Evolutionary conservation across 345 rosid species (phyloP).

Genomic region (Eucalyptus decipiens): DNA sequence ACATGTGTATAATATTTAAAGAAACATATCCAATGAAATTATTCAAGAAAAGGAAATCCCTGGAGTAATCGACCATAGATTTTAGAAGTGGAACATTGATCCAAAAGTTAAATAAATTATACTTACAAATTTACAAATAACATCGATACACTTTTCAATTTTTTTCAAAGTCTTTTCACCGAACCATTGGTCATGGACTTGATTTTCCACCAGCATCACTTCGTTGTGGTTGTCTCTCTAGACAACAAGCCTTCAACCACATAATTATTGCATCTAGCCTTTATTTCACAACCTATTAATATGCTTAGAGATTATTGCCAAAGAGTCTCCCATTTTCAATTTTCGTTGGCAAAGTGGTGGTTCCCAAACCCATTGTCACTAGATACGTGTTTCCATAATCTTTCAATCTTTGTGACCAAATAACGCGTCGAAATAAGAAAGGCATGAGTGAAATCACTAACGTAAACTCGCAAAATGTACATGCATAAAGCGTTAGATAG

Average conservation of each 20-base stretch:
- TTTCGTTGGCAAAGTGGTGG: not conserved
- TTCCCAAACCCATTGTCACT: not conserved
- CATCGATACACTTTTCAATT: not conserved
- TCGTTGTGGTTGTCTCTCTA: not conserved
- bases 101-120: not conserved
- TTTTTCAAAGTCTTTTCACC: not conserved
- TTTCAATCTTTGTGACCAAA: not conserved
- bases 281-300: not conserved
- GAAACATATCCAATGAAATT: not conserved
- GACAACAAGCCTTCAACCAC: not conserved
- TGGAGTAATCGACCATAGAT: not conserved
- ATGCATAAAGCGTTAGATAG: not conserved
- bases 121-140: not conserved
- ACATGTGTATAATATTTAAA: not conserved
- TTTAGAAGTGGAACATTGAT: not conserved
- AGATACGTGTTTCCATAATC: not conserved
- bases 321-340: not conserved
- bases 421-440: not conserved
- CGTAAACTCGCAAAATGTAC: not conserved
- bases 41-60: not conserved
- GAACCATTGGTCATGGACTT: not conserved
- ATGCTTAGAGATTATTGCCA: not conserved
- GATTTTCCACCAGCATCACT: not conserved
- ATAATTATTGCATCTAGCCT: not conserved
- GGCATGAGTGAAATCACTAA: not conserved